Evolutionary conservation across 148 eudicot species (phyloP).

Genomic region (Fagopyrum homotropicum): DNA sequence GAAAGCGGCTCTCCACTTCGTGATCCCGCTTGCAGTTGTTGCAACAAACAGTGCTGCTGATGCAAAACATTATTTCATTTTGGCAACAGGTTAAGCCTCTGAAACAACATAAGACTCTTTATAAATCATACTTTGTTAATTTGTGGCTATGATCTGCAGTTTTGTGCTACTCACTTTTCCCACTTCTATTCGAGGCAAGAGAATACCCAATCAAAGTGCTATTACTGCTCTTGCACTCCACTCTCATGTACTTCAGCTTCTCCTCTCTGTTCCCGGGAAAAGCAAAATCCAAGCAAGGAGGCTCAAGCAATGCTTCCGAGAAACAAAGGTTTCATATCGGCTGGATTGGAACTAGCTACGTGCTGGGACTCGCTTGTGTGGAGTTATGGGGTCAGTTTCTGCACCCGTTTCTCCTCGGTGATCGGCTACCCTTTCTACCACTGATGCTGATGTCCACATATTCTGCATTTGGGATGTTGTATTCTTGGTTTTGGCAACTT

Average conservation of each 20-base stretch:
- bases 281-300: conserved; percentile 9
- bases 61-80: conserved; percentile 71
- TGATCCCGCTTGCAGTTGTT: conserved; percentile 76
- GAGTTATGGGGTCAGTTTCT: conserved; percentile 81
- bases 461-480: conserved; percentile 69
- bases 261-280: conserved; percentile 37
- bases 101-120: not conserved
- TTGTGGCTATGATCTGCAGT: conserved; percentile 37
- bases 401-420: conserved; percentile 55
- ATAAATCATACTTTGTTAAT: not conserved
- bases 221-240: conserved; percentile 45
- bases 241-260: conserved; percentile 60
- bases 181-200: conserved; percentile 79
- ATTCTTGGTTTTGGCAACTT: conserved; percentile 94
- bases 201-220: conserved; percentile 85
- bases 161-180: conserved; percentile 87
- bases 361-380: conserved; percentile 58
- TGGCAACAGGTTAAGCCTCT: conserved; percentile 52
- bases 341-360: conserved; percentile 49
- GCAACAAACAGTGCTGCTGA: conserved; percentile 56
- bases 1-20: conserved; percentile 88
- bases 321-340: conserved; percentile 33
- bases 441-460: conserved; percentile 65
- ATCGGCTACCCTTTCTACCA: conserved; percentile 68
- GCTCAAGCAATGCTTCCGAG: conserved; percentile 17